Base-by-base conservation (phyloP, 2,329 filamentous ascomycete genomes). In the Hypomyces rosellus region DNA sequence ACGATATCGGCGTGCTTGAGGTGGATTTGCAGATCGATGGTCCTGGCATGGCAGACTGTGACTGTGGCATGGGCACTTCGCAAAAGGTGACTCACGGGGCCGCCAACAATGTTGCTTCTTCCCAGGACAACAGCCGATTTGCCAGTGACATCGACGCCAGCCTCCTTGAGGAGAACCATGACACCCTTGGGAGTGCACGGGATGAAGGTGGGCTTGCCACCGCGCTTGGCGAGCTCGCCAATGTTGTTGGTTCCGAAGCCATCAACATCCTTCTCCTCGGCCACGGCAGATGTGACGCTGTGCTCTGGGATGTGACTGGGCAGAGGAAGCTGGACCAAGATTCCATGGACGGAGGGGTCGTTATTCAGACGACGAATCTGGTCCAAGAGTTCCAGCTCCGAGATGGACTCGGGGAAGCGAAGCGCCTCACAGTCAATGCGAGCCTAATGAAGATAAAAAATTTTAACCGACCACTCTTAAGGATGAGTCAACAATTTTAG, bases 171-270 rank as follows among this genome's bases (percentile, higher is more conserved):
- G 59, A 99, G 78, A 39, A 88, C 87, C 91, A 99, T 97, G 64
- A 96, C 88, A 63, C 93, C 93, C 74, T 96, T 92, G 47, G 93
- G 93, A 2, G 93, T 99, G 78, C 93, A 99, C 43, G 93, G 93
- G 40, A 88, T 82, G 72, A 99, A 99, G 55, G 89, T 77, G 43
- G 93, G 93, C 58, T 81, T 82, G 41, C 93, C 93, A 46, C 93
- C 92, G 61, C 90, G 85, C 80, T 99, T 99, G 61, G 93, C 91
- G 60, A 99, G 80, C 74, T 97, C 92, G 57, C 93, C 93, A 65
- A 99, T 96, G 74, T 96, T 99, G 63, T 79, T 80, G 50, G 89
- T 86, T 50, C 93, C 92, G 65, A 99, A 99, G 47, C 93, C 93
- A 71, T 99, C 93, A 46, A 99, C 93, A 75, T 99, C 93, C 74